phyloP scores from a whole-genome alignment of 2,329 filamentous ascomycete genomes.

The Sclerotinia borealis region DNA sequence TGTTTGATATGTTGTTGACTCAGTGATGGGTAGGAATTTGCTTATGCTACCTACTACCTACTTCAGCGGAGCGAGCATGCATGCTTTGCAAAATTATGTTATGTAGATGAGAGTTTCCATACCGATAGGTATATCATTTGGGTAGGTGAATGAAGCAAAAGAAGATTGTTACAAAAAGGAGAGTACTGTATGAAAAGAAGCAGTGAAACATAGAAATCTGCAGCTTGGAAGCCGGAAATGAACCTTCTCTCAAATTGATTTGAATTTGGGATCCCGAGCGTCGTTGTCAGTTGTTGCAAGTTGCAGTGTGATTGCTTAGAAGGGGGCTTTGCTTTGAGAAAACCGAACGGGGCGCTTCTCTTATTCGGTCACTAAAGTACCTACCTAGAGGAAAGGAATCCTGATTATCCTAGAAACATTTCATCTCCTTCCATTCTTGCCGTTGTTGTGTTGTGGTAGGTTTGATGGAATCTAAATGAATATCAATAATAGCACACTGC shows the following conservation, averaged over 20 bases:
- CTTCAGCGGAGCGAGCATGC: conserved; percentile 8
- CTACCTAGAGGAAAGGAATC: background rate
- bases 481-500: conserved; percentile 1
- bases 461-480: conserved; percentile 1
- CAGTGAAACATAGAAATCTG: conserved; percentile 8
- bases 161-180: background rate
- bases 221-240: conserved; percentile 11
- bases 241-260: background rate
- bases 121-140: background rate
- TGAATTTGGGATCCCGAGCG: background rate
- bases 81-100: conserved; percentile 12
- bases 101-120: background rate
- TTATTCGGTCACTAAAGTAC: background rate
- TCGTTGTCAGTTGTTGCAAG: background rate
- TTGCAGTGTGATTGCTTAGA: background rate
- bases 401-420: background rate
- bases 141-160: background rate
- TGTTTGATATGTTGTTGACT: conserved; percentile 8
- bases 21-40: conserved; percentile 4
- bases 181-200: background rate
- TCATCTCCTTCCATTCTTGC: conserved; percentile 7
- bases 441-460: conserved; percentile 1
- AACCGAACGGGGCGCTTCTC: background rate
- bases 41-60: background rate
- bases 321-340: background rate